Evolutionary conservation across 768 basidiomycete species (phyloP).

Genomic region (Lyophyllum shimeji): DNA sequence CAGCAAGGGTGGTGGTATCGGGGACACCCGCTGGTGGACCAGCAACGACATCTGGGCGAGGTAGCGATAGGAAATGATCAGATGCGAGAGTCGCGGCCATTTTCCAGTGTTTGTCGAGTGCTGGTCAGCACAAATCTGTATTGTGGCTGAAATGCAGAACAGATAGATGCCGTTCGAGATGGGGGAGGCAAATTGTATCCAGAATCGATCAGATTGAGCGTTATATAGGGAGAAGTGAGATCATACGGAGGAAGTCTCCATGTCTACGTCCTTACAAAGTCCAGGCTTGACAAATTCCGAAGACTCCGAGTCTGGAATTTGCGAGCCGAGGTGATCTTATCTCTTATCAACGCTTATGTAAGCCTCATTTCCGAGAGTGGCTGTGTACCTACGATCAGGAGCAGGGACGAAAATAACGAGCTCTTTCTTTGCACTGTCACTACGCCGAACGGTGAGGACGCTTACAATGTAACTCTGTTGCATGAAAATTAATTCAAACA

Average conservation of each 20-base stretch:
- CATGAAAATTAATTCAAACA: no score
- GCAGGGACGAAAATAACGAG: background rate
- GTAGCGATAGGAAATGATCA: conserved; percentile 18
- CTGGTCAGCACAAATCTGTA: no score
- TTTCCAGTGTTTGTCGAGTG: background rate
- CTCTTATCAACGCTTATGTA: background rate
- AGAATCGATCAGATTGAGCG: background rate
- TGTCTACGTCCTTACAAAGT: background rate
- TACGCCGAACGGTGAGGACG: no score
- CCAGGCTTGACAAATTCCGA: background rate
- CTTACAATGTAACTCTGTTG: no score
- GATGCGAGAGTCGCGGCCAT: conserved; percentile 14
- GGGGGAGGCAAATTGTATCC: background rate
- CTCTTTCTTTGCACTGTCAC: no score
- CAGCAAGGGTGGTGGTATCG: conserved; percentile 36
- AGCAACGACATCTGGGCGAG: conserved; percentile 16
- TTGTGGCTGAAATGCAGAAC: background rate
- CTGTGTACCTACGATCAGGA: background rate
- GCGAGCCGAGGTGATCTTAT: background rate
- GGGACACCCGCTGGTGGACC: conserved; percentile 16
- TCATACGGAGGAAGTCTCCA: background rate
- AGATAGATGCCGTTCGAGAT: background rate
- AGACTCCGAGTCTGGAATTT: background rate
- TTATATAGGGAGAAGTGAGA: background rate
- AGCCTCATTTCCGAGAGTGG: background rate